A percentile compares a stretch with the other conserved stretches of the same genome.
Evolutionary conservation across 805 yeast genomes (phyloP).

Genomic region (Zygoascus flipseniorum): DNA sequence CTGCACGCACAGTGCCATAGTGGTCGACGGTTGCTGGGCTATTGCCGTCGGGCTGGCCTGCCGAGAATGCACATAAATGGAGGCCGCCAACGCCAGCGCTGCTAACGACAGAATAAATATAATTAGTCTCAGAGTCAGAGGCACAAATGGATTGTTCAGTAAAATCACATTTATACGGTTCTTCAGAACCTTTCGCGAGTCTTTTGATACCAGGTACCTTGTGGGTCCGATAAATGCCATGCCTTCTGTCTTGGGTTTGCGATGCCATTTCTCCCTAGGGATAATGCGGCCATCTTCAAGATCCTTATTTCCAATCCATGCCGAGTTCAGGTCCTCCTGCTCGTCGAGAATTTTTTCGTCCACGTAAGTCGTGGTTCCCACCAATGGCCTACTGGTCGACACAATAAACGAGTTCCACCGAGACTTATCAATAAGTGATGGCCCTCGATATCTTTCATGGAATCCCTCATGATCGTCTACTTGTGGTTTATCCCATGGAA

Average conservation of each 20-base stretch:
- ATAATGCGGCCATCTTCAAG: background rate
- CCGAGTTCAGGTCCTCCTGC: constrained; percentile 12
- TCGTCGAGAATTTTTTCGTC: constrained; percentile 15
- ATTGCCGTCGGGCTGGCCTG: constrained; percentile 28
- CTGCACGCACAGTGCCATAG: constrained; percentile 86
- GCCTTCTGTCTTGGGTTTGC: background rate
- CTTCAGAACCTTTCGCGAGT: constrained; percentile 32
- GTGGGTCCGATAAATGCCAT: constrained; percentile 10
- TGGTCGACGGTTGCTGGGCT: constrained; percentile 77
- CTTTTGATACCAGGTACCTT: constrained; percentile 20
- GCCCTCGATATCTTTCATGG: background rate
- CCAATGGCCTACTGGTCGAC: constrained; percentile 10
- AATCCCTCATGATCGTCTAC: background rate
- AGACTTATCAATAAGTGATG: background rate
- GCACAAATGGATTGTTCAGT: constrained; percentile 71
- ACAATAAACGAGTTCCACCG: constrained; percentile 15
- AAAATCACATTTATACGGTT: constrained; percentile 54
- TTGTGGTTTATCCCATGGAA: background rate
- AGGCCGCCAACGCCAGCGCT: constrained; percentile 70
- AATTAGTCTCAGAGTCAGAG: constrained; percentile 60
- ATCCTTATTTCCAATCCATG: constrained; percentile 12
- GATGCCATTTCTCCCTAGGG: background rate
- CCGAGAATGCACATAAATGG: constrained; percentile 29
- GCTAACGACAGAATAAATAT: constrained; percentile 51
- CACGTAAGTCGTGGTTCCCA: constrained; percentile 3